These are phyloP conservation scores for Wickerhamiella sergipiensis DNA, from an alignment of 805 yeast genomes.

Conservation along the genomic window DNA sequence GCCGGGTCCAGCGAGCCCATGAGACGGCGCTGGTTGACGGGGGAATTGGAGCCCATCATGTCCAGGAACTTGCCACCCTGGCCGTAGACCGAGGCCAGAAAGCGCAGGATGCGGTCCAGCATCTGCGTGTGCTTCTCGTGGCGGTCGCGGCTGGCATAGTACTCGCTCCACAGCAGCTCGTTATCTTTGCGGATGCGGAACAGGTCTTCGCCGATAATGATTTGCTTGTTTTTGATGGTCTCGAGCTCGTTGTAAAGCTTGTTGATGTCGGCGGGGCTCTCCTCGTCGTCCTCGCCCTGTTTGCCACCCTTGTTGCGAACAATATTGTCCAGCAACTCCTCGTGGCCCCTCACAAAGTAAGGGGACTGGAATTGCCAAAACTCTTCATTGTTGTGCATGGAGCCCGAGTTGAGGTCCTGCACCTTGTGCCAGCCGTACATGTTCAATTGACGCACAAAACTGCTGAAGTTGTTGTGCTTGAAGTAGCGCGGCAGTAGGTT, in stretches of 20 bases:
- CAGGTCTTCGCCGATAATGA: constrained; percentile 71
- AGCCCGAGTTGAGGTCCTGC: constrained; percentile 71
- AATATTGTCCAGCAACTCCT: constrained; percentile 74
- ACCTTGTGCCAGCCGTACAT: constrained; percentile 99
- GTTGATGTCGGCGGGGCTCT: constrained; percentile 34
- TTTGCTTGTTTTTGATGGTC: constrained; percentile 60
- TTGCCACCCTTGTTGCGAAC: constrained; percentile 52
- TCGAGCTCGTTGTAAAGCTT: constrained; percentile 59
- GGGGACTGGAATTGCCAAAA: constrained; percentile 82
- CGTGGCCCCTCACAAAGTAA: constrained; percentile 59
- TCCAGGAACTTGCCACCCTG: constrained; percentile 37
- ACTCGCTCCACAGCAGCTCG: constrained; percentile 83
- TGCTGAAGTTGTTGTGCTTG: constrained; percentile 89
- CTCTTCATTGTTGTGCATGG: constrained; percentile 48
- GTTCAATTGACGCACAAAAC: constrained; percentile 89
- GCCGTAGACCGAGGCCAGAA: constrained; percentile 73
- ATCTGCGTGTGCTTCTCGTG: constrained; percentile 79
- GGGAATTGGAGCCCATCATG: constrained; percentile 14
- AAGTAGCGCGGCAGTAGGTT: constrained; percentile 78
- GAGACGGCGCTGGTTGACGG: constrained; percentile 15
- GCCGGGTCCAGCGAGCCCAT: constrained; percentile 2
- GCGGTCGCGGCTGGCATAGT: constrained; percentile 67
- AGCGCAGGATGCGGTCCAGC: constrained; percentile 72
- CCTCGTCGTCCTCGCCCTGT: constrained; percentile 29
- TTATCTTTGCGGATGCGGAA: constrained; percentile 75